phyloP scores from a whole-genome alignment of 805 yeast genomes.

The Monosporozyma servazzii region DNA sequence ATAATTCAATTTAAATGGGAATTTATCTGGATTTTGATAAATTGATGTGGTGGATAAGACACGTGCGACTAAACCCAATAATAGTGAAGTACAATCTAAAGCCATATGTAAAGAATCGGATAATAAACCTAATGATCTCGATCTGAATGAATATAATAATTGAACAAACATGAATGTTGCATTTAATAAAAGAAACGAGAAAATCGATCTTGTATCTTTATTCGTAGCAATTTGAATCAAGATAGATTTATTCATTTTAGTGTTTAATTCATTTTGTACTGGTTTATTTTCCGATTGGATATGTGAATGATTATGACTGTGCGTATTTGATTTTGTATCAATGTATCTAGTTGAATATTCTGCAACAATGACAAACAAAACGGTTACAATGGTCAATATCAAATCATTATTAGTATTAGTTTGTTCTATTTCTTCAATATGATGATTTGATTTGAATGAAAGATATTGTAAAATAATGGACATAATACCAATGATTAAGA shows the following conservation, averaged over 20 bases:
- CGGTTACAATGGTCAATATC: conserved; percentile 7
- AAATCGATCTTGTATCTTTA: conserved; percentile 77
- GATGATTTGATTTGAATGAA: conserved; percentile 22
- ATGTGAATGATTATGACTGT: not conserved
- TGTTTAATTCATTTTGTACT: not conserved
- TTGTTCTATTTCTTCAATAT: not conserved
- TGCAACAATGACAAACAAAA: conserved; percentile 12
- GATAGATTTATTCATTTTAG: conserved; percentile 7
- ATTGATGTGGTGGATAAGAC: conserved; percentile 39
- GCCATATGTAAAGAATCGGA: conserved; percentile 97
- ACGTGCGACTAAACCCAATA: conserved; percentile 85
- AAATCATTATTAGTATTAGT: too few species aligned
- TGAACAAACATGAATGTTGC: conserved; percentile 93
- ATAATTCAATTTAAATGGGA: conserved; percentile 73
- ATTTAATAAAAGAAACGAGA: conserved; percentile 75
- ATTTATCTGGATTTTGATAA: conserved; percentile 47
- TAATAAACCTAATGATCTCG: conserved; percentile 81
- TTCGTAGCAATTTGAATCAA: conserved; percentile 35
- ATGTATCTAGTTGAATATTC: conserved; percentile 8
- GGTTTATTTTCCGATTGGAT: not conserved
- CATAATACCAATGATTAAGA: conserved; percentile 23
- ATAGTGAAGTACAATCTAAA: conserved; percentile 82
- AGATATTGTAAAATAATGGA: conserved; percentile 29
- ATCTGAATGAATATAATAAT: conserved; percentile 80
- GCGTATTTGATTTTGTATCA: not conserved